These are phyloP conservation scores for Linum usitatissimum DNA, from an alignment of 345 rosid species.

Conservation along the genomic window DNA sequence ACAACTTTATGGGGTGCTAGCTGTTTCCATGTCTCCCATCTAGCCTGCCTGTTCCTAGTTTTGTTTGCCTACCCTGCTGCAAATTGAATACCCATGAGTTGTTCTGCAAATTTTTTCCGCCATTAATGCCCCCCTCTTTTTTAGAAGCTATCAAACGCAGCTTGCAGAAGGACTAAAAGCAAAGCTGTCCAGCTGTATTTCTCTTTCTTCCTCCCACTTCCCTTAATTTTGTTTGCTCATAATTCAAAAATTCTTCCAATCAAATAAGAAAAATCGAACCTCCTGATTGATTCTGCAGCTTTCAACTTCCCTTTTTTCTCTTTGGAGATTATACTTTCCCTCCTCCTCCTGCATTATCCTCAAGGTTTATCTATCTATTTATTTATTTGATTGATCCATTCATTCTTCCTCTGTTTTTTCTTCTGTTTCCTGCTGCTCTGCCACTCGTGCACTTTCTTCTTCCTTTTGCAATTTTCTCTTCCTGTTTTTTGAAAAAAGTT, in stretches of 20 bases:
- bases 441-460: slow-evolving; percentile 27
- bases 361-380: too few species aligned
- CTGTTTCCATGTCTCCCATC: neutral
- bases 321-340: neutral
- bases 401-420: slow-evolving; percentile 18
- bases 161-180: too few species aligned
- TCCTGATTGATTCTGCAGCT: too few species aligned
- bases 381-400: too few species aligned
- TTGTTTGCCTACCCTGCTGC: neutral
- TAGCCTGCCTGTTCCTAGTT: neutral
- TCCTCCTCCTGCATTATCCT: too few species aligned
- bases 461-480: neutral
- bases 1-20: neutral
- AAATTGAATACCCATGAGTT: neutral
- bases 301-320: slow-evolving; percentile 1
- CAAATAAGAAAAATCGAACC: neutral
- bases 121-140: neutral
- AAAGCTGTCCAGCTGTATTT: neutral
- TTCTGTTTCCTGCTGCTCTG: slow-evolving; percentile 16
- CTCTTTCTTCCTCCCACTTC: too few species aligned
- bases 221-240: neutral
- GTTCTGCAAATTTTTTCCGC: neutral
- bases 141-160: neutral
- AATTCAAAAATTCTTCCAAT: slow-evolving; percentile 6
- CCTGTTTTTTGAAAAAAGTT: too few species aligned